Evolutionary conservation across 345 rosid genomes (phyloP).

Genomic region (Durio zibethinus): DNA sequence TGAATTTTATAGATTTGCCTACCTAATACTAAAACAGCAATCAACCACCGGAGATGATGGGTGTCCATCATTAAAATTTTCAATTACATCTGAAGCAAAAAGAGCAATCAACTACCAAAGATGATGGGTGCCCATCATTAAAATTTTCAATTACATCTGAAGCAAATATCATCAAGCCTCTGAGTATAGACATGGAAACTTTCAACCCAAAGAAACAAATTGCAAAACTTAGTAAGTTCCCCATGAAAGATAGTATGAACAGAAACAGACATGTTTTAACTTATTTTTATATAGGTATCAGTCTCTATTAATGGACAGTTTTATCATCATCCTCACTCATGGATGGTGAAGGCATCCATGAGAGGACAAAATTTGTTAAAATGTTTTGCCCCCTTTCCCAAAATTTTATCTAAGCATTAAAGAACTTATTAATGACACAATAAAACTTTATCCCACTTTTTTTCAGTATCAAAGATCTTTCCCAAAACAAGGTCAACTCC

Average conservation of each 20-base stretch:
- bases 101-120: no score
- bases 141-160: background rate
- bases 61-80: background rate
- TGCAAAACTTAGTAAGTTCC: background rate
- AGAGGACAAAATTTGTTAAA: background rate
- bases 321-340: background rate
- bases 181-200: background rate
- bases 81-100: background rate
- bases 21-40: background rate
- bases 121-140: background rate
- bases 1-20: background rate
- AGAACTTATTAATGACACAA: background rate
- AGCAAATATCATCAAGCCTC: conserved; percentile 6
- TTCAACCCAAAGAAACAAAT: background rate
- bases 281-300: background rate
- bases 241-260: background rate
- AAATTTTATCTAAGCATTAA: background rate
- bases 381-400: background rate
- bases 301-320: background rate
- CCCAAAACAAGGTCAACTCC: background rate
- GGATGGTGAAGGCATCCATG: background rate
- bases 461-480: background rate
- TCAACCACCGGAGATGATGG: background rate
- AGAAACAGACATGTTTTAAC: background rate
- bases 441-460: background rate